Conservation (phyloP, 495 filamentous ascomycete species). For the Penicillium bovifimosum region DNA sequence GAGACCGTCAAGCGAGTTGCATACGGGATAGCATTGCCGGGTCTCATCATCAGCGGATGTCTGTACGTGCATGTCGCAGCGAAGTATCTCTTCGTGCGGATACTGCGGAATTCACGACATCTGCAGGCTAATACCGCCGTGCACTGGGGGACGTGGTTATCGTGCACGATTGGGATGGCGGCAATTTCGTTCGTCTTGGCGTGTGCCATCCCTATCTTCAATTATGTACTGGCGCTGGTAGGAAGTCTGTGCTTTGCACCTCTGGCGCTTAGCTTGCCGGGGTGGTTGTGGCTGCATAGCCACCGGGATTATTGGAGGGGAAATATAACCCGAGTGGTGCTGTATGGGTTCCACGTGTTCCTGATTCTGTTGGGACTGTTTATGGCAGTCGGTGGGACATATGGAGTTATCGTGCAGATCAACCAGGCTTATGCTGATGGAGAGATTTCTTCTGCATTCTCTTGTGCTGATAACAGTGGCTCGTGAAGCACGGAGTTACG, state of each 20-base stretch:
- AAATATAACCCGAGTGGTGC: too few species aligned
- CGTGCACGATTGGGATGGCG: slow-evolving; percentile 34
- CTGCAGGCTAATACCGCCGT: slow-evolving; percentile 48
- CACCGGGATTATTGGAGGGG: slow-evolving; percentile 32
- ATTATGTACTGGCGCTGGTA: slow-evolving; percentile 50
- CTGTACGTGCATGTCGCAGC: slow-evolving; percentile 32
- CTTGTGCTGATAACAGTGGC: slow-evolving; percentile 38
- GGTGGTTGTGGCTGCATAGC: slow-evolving; percentile 44
- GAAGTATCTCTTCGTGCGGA: too few species aligned
- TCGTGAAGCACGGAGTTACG: neutral
- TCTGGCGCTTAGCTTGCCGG: slow-evolving; percentile 38
- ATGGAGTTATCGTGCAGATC: slow-evolving; percentile 31
- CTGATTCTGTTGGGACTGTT: slow-evolving; percentile 32
- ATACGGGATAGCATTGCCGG: slow-evolving; percentile 71
- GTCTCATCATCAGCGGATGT: slow-evolving; percentile 48
- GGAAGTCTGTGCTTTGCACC: slow-evolving; percentile 35
- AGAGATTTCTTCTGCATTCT: slow-evolving; percentile 34
- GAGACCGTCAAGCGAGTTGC: slow-evolving; percentile 56
- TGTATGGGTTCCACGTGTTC: slow-evolving; percentile 2
- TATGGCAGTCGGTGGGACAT: slow-evolving; percentile 22
- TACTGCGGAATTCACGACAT: neutral
- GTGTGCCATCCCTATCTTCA: slow-evolving; percentile 66
- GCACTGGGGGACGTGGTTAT: too few species aligned
- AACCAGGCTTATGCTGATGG: slow-evolving; percentile 33
- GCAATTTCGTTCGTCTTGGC: slow-evolving; percentile 62